Evolutionary conservation across 768 basidiomycete species (phyloP).

Genomic region (Kwoniella europaea): DNA sequence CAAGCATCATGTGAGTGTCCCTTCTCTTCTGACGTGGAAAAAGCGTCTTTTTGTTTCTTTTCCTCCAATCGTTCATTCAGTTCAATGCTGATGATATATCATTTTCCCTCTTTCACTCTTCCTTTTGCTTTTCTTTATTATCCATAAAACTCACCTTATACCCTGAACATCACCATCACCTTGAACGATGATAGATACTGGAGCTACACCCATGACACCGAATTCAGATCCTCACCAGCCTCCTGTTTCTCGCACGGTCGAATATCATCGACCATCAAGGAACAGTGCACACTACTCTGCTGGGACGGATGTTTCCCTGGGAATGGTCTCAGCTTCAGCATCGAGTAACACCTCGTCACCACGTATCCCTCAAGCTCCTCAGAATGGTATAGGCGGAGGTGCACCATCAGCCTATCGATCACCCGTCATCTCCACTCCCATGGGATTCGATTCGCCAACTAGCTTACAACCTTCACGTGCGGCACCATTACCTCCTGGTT

Average conservation of each 20-base stretch:
- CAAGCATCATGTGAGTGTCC: constrained; percentile 52
- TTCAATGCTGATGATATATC: background rate
- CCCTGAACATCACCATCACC: constrained; percentile 1
- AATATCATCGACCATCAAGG: constrained; percentile 57
- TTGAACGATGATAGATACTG: constrained; percentile 42
- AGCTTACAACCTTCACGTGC: constrained; percentile 43
- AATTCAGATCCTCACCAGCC: constrained; percentile 19
- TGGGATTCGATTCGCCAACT: constrained; percentile 35
- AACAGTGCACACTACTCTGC: constrained; percentile 54
- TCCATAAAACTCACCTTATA: background rate
- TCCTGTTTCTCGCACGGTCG: constrained; percentile 50
- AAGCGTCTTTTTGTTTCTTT: constrained; percentile 1
- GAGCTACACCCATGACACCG: constrained; percentile 51
- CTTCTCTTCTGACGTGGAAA: background rate
- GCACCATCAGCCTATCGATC: constrained; percentile 49
- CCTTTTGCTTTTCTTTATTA: background rate
- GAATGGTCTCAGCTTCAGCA: constrained; percentile 46
- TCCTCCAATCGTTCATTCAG: background rate
- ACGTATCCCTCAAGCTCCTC: constrained; percentile 25
- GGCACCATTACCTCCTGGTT: constrained; percentile 49
- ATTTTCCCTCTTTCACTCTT: constrained; percentile 9
- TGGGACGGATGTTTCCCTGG: constrained; percentile 56
- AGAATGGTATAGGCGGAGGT: background rate
- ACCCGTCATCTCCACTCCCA: constrained; percentile 35
- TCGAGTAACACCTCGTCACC: constrained; percentile 28